Evolutionary conservation across 768 basidiomycete genomes (phyloP), one percentile per base, ranked within the genome.

Genomic region (Russula foetens): DNA sequence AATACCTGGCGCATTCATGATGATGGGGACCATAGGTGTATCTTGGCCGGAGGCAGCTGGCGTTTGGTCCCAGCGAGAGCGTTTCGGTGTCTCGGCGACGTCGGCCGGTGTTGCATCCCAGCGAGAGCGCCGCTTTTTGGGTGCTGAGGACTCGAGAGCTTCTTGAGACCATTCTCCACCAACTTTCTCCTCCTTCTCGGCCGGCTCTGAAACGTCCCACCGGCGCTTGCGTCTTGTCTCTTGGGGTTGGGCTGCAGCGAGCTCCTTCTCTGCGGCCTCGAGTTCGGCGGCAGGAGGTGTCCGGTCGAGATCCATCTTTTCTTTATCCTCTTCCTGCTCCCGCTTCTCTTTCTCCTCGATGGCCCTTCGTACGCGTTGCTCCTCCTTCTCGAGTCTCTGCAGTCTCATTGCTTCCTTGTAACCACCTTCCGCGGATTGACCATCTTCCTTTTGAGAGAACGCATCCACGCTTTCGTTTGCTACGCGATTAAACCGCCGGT

Each of bases 341-440:
- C 81, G 80, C 73, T 83, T 84, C 75, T 90, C 86, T 76, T 92
- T 89, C 71, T 96, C 92, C 71, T 94, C 90, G 62, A 94, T 94
- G 21, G 87, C 88, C 67, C 84, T 77, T 70, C 80, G 79, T 38
- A 98, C 93, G 63, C 90, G 77, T 66, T 75, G 78, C 74, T 98
- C 97, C 75, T 98, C 97, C 74, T 91, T 88, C 79, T 98, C 94
- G 73, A 99, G 75, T 70, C 85, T 84, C 62, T 88, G 79, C 67
- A 95, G 69, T 69, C 93, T 81, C 97, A 98, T 99, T 14, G 93
- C 90, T 70, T 98, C 96, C 70, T 91, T 95, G 72, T 98, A 99
- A 3, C 90, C 90, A 48, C 92, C 92, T 69, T 92, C 91, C 1
- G 81, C 79, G 29, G 84, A 83, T 64, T 77, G 77, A 0, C 85